Evolutionary conservation across 2,329 filamentous ascomycete species (phyloP), one percentile per base, ranked within the genome.

Genomic region (Beauveria medogensis): DNA sequence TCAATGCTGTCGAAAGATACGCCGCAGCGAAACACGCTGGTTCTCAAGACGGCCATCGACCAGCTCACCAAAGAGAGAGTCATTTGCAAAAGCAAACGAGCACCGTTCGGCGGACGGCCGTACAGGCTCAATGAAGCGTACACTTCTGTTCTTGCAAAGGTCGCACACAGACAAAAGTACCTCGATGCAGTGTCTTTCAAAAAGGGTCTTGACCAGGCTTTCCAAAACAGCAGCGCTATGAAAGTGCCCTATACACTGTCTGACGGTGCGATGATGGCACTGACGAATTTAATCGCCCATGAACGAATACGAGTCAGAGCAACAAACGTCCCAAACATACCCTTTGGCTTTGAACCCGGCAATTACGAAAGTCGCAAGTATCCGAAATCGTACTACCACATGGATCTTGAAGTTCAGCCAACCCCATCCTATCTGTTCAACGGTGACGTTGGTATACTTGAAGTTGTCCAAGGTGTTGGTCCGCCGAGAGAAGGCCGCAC

Each of bases 311-410:
- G 70, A 18, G 68, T 89, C 7, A 73, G 78, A 3, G 76, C 82
- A 0, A 69, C 79, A 2, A 77, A 86, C 46, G 79, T 88, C 5
- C 83, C 84, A 1, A 67, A 80, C 55, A 84, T 89, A 34, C 85
- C 86, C 2, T 87, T 89, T 69, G 89, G 89, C 1, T 88, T 91
- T 67, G 82, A 84, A 58, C 86, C 87, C 8, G 83, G 83, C 18
- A 85, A 88, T 64, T 92, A 92, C 71, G 84, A 89, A 67, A 87
- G 85, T 24, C 80, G 87, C 60, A 83, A 84, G 62, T 86, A 87
- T 64, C 82, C 88, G 41, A 87, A 87, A 65, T 78, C 79, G 40
- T 83, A 84, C 66, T 80, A 90, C 55, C 81, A 83, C 64, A 91
- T 90, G 71, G 78, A 80, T 10, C 75, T 91, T 41, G 78, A 82